phyloP scores from a whole-genome alignment of 805 yeast species.

The Suhomyces vadensis region DNA sequence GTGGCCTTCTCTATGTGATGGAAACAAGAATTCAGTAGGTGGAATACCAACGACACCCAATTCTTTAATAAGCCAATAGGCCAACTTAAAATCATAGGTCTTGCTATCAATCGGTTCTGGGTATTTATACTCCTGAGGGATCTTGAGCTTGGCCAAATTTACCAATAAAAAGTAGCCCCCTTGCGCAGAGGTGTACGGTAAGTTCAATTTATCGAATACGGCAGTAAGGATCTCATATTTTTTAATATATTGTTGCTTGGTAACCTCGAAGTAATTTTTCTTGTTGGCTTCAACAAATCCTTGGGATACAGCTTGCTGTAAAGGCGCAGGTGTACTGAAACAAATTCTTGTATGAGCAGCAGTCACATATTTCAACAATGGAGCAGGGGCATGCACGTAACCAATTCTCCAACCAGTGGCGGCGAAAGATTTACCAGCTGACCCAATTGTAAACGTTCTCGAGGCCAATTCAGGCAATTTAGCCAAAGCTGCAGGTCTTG shows the following conservation, averaged over 20 bases:
- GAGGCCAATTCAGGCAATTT: slow-evolving; percentile 67
- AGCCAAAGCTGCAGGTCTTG: slow-evolving; percentile 79
- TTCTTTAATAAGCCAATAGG: slow-evolving; percentile 91
- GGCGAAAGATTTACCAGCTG: slow-evolving; percentile 98
- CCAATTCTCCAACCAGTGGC: slow-evolving; percentile 99
- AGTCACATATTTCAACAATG: slow-evolving; percentile 74
- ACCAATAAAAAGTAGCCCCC: slow-evolving; percentile 94
- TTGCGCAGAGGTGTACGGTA: slow-evolving; percentile 88
- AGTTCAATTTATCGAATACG: slow-evolving; percentile 80
- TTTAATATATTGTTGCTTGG: slow-evolving; percentile 63
- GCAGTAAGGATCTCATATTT: slow-evolving; percentile 74
- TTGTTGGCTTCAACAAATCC: slow-evolving; percentile 65
- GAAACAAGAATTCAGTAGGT: slow-evolving; percentile 88
- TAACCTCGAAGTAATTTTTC: slow-evolving; percentile 66
- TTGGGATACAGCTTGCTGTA: slow-evolving; percentile 87
- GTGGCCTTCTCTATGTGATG: slow-evolving; percentile 57
- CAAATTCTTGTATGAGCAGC: slow-evolving; percentile 94
- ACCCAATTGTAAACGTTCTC: slow-evolving; percentile 86
- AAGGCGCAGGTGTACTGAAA: slow-evolving; percentile 85
- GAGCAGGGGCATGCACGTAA: slow-evolving; percentile 88
- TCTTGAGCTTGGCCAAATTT: slow-evolving; percentile 76
- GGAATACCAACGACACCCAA: slow-evolving; percentile 96
- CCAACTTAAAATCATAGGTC: slow-evolving; percentile 84
- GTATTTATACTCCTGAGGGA: slow-evolving; percentile 70
- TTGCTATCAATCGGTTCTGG: slow-evolving; percentile 68